Base-by-base conservation (phyloP, 2,329 filamentous ascomycete species). In the Lecanosticta acicola region DNA sequence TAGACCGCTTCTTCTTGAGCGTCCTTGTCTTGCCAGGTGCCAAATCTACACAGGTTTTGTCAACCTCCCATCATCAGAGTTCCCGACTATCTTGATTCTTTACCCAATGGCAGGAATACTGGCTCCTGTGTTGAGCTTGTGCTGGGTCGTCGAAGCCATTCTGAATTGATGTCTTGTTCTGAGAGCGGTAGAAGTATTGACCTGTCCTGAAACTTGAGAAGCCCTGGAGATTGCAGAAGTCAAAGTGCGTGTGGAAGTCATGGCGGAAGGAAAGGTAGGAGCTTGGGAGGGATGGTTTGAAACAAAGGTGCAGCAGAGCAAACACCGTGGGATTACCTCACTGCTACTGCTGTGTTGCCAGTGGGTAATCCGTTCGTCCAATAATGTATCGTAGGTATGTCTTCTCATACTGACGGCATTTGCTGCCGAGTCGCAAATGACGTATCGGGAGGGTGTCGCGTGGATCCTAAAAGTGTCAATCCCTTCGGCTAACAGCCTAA, bases 1-100 rank as follows among this genome's bases (percentile, higher is more conserved):
- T 59, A 49, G 5, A 78, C 74, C 2, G 73, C 72, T 19, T 75
- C 74, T 41, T 56, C 51, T 57, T 77, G 73, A 1, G 68, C 68
- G 4, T 70, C 65, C 51, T 67, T 67, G 53, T 77, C 73, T 53
- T 78, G 74, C 74, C 73, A 78, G 32, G 75, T 78, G 3, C 75
- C 75, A 43, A 78, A 75, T 2, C 74, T 46, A 41, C 45, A 19
- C 17, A 71, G 71, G 17, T 75, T 74, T 20, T 69, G 54, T 8
- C 67, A 67, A 5, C 72, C 71, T 9, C 70, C 74, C 55, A 74
- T 76, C 19, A 75, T 60, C 49, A 69, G 53, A 33, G 46, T 44
- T 14, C 32, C 37, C 3, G 53, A 13, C 32, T 16, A 48, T 5
- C 32, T 13, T 43, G 7, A 48, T 1, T 42, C 14, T 40, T 43